Evolutionary conservation across 2,329 filamentous ascomycete genomes (phyloP).

Genomic region (Fusarium sp.): DNA sequence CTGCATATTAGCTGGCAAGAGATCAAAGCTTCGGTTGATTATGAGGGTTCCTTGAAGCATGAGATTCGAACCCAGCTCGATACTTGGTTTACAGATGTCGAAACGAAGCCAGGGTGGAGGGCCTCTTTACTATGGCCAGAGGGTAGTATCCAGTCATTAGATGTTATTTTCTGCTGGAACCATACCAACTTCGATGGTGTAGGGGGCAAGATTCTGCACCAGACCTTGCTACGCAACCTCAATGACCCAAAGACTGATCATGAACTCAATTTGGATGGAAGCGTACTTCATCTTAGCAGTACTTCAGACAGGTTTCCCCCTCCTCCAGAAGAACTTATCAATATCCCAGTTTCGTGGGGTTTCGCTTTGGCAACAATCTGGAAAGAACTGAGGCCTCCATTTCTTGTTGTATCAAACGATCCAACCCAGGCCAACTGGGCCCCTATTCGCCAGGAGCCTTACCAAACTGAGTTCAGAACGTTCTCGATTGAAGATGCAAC

Average conservation of each 20-base stretch:
- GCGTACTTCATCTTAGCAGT: constrained; percentile 10
- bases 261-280: background rate
- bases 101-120: constrained; percentile 40
- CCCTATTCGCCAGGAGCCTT: constrained; percentile 28
- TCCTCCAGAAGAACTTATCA: constrained; percentile 34
- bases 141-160: constrained; percentile 10
- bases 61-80: constrained; percentile 23
- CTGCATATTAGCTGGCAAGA: constrained; percentile 26
- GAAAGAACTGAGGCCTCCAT: constrained; percentile 27
- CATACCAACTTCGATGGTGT: constrained; percentile 43
- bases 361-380: constrained; percentile 31
- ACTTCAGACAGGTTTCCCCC: constrained; percentile 31
- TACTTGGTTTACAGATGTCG: constrained; percentile 30
- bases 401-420: constrained; percentile 6
- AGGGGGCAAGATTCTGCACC: constrained; percentile 45
- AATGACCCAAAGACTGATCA: constrained; percentile 9
- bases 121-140: constrained; percentile 27
- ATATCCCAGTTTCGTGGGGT: constrained; percentile 24
- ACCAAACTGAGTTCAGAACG: constrained; percentile 30
- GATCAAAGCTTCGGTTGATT: background rate
- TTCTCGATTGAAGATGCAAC: constrained; percentile 27
- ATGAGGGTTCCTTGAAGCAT: background rate
- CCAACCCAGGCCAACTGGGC: constrained; percentile 35
- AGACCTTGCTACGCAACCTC: constrained; percentile 40
- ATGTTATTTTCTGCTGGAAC: constrained; percentile 42